Base-by-base conservation (phyloP, 306 rosid species). In the Inga laurina region DNA sequence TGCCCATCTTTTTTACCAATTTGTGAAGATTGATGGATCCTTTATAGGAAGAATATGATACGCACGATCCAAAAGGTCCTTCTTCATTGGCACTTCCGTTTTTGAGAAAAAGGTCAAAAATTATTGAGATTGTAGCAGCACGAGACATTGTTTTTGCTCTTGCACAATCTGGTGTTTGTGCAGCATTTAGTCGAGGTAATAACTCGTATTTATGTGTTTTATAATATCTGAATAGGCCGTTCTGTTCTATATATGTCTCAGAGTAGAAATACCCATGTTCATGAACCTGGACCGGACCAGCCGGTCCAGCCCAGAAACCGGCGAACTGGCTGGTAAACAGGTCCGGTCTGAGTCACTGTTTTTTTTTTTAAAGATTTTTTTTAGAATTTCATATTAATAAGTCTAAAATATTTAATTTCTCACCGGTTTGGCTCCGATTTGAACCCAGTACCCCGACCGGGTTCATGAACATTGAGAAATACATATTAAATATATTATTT, bases 151-250 rank as follows among this genome's bases (percentile, higher is more conserved):
- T 89, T 71, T 89, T 89, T 77, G 91, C 91, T 48, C 91, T 89
- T 52, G 90, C 91, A 68, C 91, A 89, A 69, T 89, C 91, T 73
- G 91, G 91, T 52, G 90, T 86, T 78, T 89, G 91, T 84, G 90
- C 91, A 43, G 91, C 91, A 59, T 89, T 89, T 86, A 89, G 86
- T 69, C 88, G 90, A 89, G 90, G 91, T 78, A 44, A 34, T 74
- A 62, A 43, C 71, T 18, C 66, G 5, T 81, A 46, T 72, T 51
- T 52, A 44, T 68, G 41, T 75, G 49, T 19, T 4, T 74, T 27
- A 34, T 64, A 32, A 13, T n/a, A 4, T 49, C 56, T 80, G 68
- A 71, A 22, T 79, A 3, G 74, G 49, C 59, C 49, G 79, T 39
- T 43, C 56, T 45, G 61, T 18, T 59, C 74, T 75, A 37, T 65